phyloP scores from a whole-genome alignment of 345 rosid species.

The Camelina neglecta region DNA sequence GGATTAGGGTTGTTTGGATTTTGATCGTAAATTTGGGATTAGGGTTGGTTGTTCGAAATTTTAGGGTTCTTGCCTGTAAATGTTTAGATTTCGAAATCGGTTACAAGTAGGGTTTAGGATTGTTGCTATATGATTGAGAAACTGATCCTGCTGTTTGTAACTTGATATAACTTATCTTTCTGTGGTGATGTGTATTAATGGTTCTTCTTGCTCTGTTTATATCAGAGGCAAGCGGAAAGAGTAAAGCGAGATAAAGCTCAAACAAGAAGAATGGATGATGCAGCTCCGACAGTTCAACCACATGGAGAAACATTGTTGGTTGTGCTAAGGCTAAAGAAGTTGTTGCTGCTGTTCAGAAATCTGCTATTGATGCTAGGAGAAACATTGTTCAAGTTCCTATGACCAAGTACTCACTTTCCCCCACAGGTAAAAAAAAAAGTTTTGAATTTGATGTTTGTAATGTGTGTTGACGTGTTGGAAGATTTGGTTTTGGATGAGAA shows the following conservation, averaged over 20 bases:
- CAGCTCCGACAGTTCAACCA: slow-evolving; percentile 64
- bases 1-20: too few species aligned
- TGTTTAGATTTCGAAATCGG: too few species aligned
- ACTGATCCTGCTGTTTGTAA: too few species aligned
- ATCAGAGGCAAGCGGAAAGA: slow-evolving; percentile 88
- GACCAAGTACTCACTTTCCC: slow-evolving; percentile 95
- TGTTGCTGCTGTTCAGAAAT: slow-evolving; percentile 77
- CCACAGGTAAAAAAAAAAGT: slow-evolving; percentile 55
- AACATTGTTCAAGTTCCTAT: slow-evolving; percentile 77
- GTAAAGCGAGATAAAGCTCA: slow-evolving; percentile 77
- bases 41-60: too few species aligned
- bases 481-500: background rate
- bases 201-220: slow-evolving; percentile 22
- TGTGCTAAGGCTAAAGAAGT: slow-evolving; percentile 91
- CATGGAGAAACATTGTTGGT: slow-evolving; percentile 63
- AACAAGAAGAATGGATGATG: slow-evolving; percentile 79
- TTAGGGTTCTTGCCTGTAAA: too few species aligned
- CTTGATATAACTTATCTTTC: too few species aligned
- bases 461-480: background rate
- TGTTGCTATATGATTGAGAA: too few species aligned
- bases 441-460: slow-evolving; percentile 11
- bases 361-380: slow-evolving; percentile 76
- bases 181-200: background rate
- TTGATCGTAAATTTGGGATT: too few species aligned
- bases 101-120: too few species aligned